These are phyloP conservation scores for Xerophyta viscosa DNA, from an alignment of 106 monocot genomes.

Conservation along the genomic window DNA sequence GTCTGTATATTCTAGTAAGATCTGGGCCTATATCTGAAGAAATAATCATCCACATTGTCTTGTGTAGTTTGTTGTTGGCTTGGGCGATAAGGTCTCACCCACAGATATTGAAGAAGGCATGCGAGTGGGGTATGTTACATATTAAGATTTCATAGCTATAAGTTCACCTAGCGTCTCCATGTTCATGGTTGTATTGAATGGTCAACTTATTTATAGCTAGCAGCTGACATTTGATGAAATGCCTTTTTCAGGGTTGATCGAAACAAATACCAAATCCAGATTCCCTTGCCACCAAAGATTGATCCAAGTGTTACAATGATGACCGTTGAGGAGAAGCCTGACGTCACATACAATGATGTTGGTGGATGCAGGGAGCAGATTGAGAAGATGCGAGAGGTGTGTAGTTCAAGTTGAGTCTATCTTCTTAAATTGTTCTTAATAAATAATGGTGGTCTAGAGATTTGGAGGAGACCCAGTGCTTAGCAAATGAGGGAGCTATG, in stretches of 20 bases:
- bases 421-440: no score
- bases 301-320: slow-evolving; percentile 99
- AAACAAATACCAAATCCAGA: slow-evolving; percentile 98
- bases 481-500: no score
- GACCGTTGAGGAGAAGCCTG: slow-evolving; percentile 99
- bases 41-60: neutral
- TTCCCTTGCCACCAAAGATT: slow-evolving; percentile 98
- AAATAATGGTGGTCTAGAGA: no score
- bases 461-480: no score
- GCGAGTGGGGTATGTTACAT: slow-evolving; percentile 86
- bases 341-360: slow-evolving; percentile 99
- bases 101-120: slow-evolving; percentile 99
- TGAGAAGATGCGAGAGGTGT: slow-evolving; percentile 98
- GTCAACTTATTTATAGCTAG: no score
- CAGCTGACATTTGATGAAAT: neutral
- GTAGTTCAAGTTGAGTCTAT: no score
- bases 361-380: slow-evolving; percentile 99
- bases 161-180: no score
- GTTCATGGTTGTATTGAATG: no score
- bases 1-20: neutral
- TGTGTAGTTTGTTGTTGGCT: slow-evolving; percentile 95
- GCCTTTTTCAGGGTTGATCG: slow-evolving; percentile 73
- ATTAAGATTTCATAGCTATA: no score
- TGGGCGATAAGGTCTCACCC: slow-evolving; percentile 96
- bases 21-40: neutral